Evolutionary conservation across 805 yeast genomes (phyloP), one percentile per base, ranked within the genome.

Genomic region (Kluyveromyces lactis): DNA sequence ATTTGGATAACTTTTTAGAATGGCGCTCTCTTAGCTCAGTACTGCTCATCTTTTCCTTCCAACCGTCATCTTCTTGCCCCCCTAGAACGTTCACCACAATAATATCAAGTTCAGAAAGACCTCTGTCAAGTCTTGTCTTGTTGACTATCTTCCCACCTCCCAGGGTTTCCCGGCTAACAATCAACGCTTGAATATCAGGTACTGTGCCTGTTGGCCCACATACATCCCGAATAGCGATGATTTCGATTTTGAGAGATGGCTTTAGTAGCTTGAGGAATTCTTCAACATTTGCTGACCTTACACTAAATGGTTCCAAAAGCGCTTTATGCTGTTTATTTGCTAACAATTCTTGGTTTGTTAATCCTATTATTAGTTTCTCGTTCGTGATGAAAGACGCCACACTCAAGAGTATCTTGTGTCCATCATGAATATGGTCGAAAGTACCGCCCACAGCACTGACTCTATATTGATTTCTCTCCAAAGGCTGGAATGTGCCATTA

Each of bases 401-500:
- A 0, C 92, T 79, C 8, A 92, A 67, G 19, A 92, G 66, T 21
- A 92, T 81, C 58, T 84, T 86, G 62, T 92, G 99, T 0, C 97
- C 99, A 54, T 83, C 95, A 51, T 92, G 99, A 27, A 92, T 55
- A 62, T 92, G 97, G 55, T 92, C 99, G 64, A 92, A 92, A 0
- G 98, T 92, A 0, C 99, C 99, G 0, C 98, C 98, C 1, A 90
- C 79, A 0, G 95, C 90, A 19, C 59, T 51, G 4, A 69, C 67
- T 13, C 47, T 42, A 42, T 62, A 68, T 3, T 46, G 39, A 8
- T 55, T 50, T 17, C 50, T 51, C 13, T 49, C 54, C 16, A 49
- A 46, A 2, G 41, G 48, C n/a, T 13, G 30, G 4, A 12, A 26
- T 12, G 18, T 12, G 10, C 4, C 12, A 8, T 15, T 4, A 10